Percentiles rank a stretch among this genome's conserved stretches.
Conservation (phyloP, 2,329 filamentous ascomycete species). For the Teratosphaeriaceae sp. region DNA sequence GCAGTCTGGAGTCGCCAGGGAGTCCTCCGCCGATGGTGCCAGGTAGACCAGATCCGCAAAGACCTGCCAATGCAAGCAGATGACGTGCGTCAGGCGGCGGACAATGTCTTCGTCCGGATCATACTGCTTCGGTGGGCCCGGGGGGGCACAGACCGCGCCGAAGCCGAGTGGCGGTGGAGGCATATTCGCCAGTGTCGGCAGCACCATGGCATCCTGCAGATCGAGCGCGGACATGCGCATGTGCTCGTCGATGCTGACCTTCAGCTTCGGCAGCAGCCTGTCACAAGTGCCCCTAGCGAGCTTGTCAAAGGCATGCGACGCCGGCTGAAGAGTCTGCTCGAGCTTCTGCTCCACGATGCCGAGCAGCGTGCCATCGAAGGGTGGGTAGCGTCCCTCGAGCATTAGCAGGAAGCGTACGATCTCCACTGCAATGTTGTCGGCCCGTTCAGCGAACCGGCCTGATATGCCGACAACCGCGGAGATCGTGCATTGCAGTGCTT, state of each 20-base stretch:
- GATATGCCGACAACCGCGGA: constrained; percentile 34
- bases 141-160: constrained; percentile 20
- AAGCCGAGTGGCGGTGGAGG: constrained; percentile 19
- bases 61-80: constrained; percentile 82
- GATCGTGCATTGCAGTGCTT: constrained; percentile 26
- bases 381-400: constrained; percentile 24
- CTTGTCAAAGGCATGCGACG: constrained; percentile 22
- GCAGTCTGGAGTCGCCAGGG: not conserved
- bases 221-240: constrained; percentile 34
- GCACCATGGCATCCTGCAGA: constrained; percentile 38
- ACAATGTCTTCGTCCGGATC: constrained; percentile 53
- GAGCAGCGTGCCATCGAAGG: constrained; percentile 30
- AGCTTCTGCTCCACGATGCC: constrained; percentile 30
- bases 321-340: constrained; percentile 25
- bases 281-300: constrained; percentile 27
- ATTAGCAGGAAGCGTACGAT: constrained; percentile 37
- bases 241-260: constrained; percentile 28
- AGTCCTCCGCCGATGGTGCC: constrained; percentile 10
- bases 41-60: constrained; percentile 72
- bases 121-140: constrained; percentile 8
- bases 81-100: constrained; percentile 72
- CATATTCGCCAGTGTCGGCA: constrained; percentile 11
- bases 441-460: constrained; percentile 33
- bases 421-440: constrained; percentile 40
- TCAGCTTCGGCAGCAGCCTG: constrained; percentile 28